Evolutionary conservation across 1,284 basidiomycete genomes (phyloP).

Genomic region (Wolfiporia cocos): DNA sequence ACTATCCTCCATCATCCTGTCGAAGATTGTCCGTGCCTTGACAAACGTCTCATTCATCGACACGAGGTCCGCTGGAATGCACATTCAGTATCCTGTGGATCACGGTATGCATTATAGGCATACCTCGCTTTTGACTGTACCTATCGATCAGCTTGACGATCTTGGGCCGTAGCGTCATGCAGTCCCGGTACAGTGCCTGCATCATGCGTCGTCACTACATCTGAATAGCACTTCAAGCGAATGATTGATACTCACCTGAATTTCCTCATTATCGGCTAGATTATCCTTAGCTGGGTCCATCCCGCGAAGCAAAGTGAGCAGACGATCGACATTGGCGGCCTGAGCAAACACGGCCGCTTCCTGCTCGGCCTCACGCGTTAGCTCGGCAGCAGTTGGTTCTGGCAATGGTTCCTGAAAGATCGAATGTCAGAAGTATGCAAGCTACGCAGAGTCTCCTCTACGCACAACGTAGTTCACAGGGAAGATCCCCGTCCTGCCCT

Average conservation of each 20-base stretch:
- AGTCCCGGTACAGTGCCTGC: constrained; percentile 86
- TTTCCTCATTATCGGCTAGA: constrained; percentile 91
- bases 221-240: too few relatives aligned
- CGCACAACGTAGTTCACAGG: constrained; percentile 95
- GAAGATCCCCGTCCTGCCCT: constrained; percentile 94
- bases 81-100: not conserved
- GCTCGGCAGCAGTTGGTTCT: constrained; percentile 75
- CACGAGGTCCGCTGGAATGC: constrained; percentile 65
- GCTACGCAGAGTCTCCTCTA: too few relatives aligned
- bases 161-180: constrained; percentile 87
- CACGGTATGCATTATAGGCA: constrained; percentile 3
- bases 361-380: constrained; percentile 82
- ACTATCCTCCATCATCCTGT: constrained; percentile 89
- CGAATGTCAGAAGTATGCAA: too few relatives aligned
- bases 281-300: constrained; percentile 80
- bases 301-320: constrained; percentile 75
- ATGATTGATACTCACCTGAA: constrained; percentile 53
- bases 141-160: constrained; percentile 97
- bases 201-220: too few relatives aligned
- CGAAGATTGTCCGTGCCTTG: constrained; percentile 77
- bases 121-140: constrained; percentile 91
- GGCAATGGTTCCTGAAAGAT: constrained; percentile 86
- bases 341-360: constrained; percentile 86
- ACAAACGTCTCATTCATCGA: constrained; percentile 90
- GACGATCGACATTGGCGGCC: constrained; percentile 82